Evolutionary conservation across 371 early-diverging fungal species (phyloP).

Genomic region (Syncephalis plumigaleata): DNA sequence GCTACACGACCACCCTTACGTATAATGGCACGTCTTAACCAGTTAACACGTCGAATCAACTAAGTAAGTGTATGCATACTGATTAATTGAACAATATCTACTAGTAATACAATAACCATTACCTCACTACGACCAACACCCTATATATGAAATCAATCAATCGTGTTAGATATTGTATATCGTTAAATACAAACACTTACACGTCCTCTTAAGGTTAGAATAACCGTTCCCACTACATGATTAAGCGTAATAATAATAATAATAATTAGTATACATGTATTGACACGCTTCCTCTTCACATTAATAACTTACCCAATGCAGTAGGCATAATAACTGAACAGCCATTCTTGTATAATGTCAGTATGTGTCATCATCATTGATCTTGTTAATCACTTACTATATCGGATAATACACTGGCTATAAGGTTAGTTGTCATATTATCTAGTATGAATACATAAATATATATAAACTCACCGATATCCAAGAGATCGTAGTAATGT

Average conservation of each 20-base stretch:
- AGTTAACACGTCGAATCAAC: constrained; percentile 60
- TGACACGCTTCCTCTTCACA: neutral
- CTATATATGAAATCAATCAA: constrained; percentile 4
- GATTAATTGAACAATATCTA: no score
- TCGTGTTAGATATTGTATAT: neutral
- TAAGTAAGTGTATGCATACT: neutral
- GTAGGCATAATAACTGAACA: constrained; percentile 74
- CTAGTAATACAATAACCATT: no score
- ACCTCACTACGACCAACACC: constrained; percentile 64
- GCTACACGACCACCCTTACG: constrained; percentile 67
- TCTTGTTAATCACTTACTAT: constrained; percentile 31
- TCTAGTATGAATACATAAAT: no score
- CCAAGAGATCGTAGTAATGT: constrained; percentile 29
- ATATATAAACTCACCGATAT: constrained; percentile 17
- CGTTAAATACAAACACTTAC: constrained; percentile 12
- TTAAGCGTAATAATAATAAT: neutral
- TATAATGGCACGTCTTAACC: constrained; percentile 49
- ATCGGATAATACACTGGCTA: constrained; percentile 40
- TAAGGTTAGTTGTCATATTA: neutral
- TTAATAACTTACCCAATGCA: constrained; percentile 27
- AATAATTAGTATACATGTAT: neutral
- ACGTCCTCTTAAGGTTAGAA: constrained; percentile 49
- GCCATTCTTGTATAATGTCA: constrained; percentile 18
- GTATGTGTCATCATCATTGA: constrained; percentile 11
- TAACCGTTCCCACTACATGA: constrained; percentile 1